Base-by-base conservation (phyloP, 2,329 filamentous ascomycete genomes). In the Colletotrichum limetticola region DNA sequence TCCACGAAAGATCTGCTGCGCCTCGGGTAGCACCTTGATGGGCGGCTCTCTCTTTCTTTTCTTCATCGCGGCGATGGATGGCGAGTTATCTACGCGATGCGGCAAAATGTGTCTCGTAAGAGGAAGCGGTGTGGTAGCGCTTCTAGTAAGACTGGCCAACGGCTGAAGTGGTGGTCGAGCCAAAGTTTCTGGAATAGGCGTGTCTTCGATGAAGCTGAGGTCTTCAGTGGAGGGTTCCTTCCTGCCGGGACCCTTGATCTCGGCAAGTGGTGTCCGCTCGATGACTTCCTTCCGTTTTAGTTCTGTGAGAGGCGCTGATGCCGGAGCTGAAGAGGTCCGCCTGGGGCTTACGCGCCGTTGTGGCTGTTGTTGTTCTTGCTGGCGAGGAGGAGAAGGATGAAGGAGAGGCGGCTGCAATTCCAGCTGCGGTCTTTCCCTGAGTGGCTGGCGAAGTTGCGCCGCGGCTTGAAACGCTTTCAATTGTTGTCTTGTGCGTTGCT, bases 1-100 rank as follows among this genome's bases (percentile, higher is more conserved):
- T 0, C 83, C 87, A 57, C 84, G 86, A 78, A 95, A 92, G 5
- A 94, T 86, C 75, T 89, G 87, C 68, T 89, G 82, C 1, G 81
- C 79, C 73, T 90, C 87, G 0, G 90, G 87, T 1, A 88, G 83
- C 24, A 85, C 74, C 62, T 85, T 86, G 26, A 87, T 71, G 2
- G 79, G 74, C 1, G 78, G 72, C 55, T 84, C 77, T 66, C 83
- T 80, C 78, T 90, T 91, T 53, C 86, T 83, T 76, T 89, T 88
- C 67, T 80, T 82, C 78, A 81, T 79, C 1, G 75, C 60, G n/a
- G 65, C 53, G 59, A 75, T 52, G 5, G 72, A 75, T 14, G 68
- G 69, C 14, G 72, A 71, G 55, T 75, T 42, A 16, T 73, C 64
- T 6, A 53, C 7, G 2, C 32, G 46, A 19, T 59, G 72, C n/a